A percentile compares a stretch with the other conserved stretches of the same genome.
phyloP scores from a whole-genome alignment of 495 filamentous ascomycete genomes.

The Diplogelasinospora grovesii region DNA sequence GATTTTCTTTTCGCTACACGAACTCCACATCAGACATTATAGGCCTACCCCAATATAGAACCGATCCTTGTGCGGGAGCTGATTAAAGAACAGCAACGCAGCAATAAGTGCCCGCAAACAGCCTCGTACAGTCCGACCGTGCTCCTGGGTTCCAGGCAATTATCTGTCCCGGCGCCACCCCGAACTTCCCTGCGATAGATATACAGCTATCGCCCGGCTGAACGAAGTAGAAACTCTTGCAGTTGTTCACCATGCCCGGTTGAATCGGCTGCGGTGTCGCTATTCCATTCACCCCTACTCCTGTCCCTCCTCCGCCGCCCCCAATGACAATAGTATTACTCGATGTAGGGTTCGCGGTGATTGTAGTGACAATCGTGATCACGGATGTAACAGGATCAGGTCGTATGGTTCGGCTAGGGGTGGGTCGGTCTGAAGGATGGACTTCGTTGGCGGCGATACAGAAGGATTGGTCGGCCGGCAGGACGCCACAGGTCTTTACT shows the following conservation, averaged over 20 bases:
- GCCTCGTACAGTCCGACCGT: constrained; percentile 4
- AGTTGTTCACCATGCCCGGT: constrained; percentile 35
- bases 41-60: too few relatives aligned
- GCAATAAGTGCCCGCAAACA: constrained; percentile 12
- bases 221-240: constrained; percentile 38
- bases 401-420: too few relatives aligned
- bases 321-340: too few relatives aligned
- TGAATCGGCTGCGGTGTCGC: constrained; percentile 27
- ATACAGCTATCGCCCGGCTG: constrained; percentile 12
- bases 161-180: constrained; percentile 4
- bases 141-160: constrained; percentile 14
- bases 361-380: too few relatives aligned
- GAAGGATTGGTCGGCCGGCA: constrained; percentile 6
- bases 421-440: too few relatives aligned
- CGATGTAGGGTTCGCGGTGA: too few relatives aligned
- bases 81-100: constrained; percentile 11
- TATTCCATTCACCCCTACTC: constrained; percentile 11
- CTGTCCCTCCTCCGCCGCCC: background rate
- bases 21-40: too few relatives aligned
- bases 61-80: too few relatives aligned
- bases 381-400: too few relatives aligned
- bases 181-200: constrained; percentile 7
- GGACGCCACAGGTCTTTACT: background rate
- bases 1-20: too few relatives aligned
- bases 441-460: constrained; percentile 6